Percentiles rank a stretch among this genome's conserved stretches.
Evolutionary conservation across 2,329 filamentous ascomycete genomes (phyloP).

Genomic region (Fusarium bulbicola): DNA sequence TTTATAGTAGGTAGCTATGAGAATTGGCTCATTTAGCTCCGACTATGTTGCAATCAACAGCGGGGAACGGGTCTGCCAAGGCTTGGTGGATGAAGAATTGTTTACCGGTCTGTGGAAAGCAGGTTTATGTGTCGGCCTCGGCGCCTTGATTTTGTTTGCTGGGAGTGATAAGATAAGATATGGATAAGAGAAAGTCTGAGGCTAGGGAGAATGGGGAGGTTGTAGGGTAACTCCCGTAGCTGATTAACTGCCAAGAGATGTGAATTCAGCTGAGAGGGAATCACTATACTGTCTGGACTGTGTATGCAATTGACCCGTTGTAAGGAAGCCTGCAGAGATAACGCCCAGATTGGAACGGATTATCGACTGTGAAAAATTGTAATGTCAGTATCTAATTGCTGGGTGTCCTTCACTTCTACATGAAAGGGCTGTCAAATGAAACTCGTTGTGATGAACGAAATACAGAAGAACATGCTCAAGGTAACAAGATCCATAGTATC

Average conservation of each 20-base stretch:
- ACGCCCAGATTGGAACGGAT: no score
- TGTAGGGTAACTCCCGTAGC: neutral
- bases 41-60: constrained; percentile 2
- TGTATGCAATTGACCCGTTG: no score
- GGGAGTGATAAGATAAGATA: neutral
- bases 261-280: neutral
- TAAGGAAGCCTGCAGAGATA: no score
- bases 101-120: neutral
- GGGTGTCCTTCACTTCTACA: no score
- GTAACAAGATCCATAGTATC: no score
- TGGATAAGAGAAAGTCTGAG: neutral
- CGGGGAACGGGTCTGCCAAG: constrained; percentile 26
- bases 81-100: neutral
- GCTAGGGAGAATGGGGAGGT: neutral
- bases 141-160: neutral
- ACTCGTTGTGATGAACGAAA: no score
- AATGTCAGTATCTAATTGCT: no score
- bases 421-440: no score
- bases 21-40: neutral
- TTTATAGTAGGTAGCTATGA: constrained; percentile 25
- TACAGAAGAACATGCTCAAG: no score
- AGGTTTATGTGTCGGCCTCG: neutral
- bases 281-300: fast-evolving
- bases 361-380: no score
- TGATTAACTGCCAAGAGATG: fast-evolving